A percentile compares a stretch with the other conserved stretches of the same genome.
phyloP scores from a whole-genome alignment of 345 rosid genomes.

The Eucalyptus regnans region DNA sequence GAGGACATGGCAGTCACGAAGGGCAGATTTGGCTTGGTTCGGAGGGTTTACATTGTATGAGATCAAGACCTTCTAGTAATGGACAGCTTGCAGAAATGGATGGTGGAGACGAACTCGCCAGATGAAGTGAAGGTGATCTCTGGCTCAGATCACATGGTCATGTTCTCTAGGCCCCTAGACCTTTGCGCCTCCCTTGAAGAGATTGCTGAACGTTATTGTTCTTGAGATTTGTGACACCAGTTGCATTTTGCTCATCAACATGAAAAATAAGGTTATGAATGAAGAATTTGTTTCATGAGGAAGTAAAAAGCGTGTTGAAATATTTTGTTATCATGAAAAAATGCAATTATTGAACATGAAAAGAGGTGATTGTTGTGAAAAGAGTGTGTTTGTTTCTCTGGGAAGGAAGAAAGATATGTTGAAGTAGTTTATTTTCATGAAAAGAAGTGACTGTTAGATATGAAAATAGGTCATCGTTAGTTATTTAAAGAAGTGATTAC shows the following conservation, averaged over 20 bases:
- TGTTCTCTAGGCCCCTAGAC: conserved; percentile 20
- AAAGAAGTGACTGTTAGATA: neutral
- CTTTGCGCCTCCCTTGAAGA: conserved; percentile 9
- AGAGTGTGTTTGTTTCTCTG: too few relatives aligned
- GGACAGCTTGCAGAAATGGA: conserved; percentile 13
- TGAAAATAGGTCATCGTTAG: neutral
- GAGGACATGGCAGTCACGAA: conserved; percentile 2
- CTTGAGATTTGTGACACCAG: neutral
- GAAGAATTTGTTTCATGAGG: too few relatives aligned
- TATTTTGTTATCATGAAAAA: too few relatives aligned
- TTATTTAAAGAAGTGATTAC: neutral
- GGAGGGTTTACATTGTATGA: conserved; percentile 10
- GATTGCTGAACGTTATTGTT: conserved; percentile 3
- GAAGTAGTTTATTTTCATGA: neutral
- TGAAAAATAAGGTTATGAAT: neutral
- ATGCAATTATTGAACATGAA: too few relatives aligned
- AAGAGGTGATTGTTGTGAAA: neutral
- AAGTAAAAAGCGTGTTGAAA: too few relatives aligned
- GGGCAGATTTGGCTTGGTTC: conserved; percentile 4
- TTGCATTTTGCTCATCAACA: neutral
- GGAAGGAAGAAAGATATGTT: too few relatives aligned
- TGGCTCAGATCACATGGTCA: conserved; percentile 30
- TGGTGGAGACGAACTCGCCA: conserved; percentile 8
- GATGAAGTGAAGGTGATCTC: conserved; percentile 9
- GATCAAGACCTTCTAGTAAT: conserved; percentile 1